These are phyloP conservation scores for Sclerospora graminicola DNA, from an alignment of 352 stramenopile species.

Conservation along the genomic window DNA sequence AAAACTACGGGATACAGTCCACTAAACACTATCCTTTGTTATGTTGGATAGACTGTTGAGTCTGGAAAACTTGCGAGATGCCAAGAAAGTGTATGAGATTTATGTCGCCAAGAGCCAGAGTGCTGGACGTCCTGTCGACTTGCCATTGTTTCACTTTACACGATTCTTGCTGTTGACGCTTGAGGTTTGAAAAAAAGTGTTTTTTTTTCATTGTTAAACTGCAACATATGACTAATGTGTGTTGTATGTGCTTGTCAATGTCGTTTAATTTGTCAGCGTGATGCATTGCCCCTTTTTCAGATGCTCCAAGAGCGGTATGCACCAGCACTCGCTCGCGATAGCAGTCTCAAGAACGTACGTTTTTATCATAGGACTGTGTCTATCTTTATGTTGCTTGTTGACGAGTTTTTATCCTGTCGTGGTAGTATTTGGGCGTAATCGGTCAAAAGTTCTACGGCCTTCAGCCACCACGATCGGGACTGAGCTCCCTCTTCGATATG, in stretches of 20 bases:
- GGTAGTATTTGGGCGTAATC: conserved; percentile 76
- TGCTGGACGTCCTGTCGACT: conserved; percentile 31
- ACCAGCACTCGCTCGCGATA: conserved; percentile 57
- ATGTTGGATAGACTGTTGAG: conserved; percentile 54
- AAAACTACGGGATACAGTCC: too few species aligned
- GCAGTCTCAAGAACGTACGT: conserved; percentile 70
- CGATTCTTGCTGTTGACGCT: conserved; percentile 78
- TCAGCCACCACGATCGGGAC: conserved; percentile 59
- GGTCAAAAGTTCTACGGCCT: conserved; percentile 82
- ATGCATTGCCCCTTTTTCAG: conserved; percentile 80
- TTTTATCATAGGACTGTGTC: too few species aligned
- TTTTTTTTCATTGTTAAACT: too few species aligned
- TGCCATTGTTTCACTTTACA: conserved; percentile 79
- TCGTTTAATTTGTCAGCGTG: conserved; percentile 31
- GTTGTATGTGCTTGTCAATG: background rate
- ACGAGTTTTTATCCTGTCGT: too few species aligned
- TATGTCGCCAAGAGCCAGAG: conserved; percentile 46
- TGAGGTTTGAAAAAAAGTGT: conserved; percentile 31
- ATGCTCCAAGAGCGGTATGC: conserved; percentile 81
- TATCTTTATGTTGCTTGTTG: too few species aligned
- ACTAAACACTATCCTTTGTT: too few species aligned
- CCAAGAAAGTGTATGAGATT: conserved; percentile 65
- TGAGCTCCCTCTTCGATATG: conserved; percentile 80
- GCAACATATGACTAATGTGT: background rate
- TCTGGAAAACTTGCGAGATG: conserved; percentile 80